Percentiles rank a stretch among this genome's conserved stretches.
These are phyloP conservation scores for Pterulicium gracile DNA, from an alignment of 1,284 basidiomycete species.

Conservation along the genomic window DNA sequence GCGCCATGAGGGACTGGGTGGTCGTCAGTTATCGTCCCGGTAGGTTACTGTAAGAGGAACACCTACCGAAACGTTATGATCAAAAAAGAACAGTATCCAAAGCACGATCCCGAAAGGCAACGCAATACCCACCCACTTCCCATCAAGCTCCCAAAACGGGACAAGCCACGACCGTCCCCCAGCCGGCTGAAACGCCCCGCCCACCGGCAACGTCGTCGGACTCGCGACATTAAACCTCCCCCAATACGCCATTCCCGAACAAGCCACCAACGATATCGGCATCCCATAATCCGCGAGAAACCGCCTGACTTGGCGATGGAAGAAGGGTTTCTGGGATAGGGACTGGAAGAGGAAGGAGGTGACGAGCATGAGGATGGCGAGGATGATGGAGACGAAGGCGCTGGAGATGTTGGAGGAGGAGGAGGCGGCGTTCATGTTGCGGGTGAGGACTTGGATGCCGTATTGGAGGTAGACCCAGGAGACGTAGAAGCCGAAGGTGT, in stretches of 20 bases:
- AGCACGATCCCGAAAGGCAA: conserved; percentile 63
- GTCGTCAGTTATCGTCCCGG: background rate
- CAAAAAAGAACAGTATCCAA: conserved; percentile 69
- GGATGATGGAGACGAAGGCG: conserved; percentile 63
- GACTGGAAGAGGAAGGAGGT: conserved; percentile 65
- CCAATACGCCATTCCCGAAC: conserved; percentile 78
- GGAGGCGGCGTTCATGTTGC: conserved; percentile 45
- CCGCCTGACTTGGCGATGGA: conserved; percentile 62
- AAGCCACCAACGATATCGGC: conserved; percentile 72
- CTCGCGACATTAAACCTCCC: conserved; percentile 61
- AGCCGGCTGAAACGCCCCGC: conserved; percentile 63
- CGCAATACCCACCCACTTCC: conserved; percentile 83
- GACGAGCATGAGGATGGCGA: conserved; percentile 70
- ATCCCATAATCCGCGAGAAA: conserved; percentile 85
- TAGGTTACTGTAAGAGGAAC: background rate
- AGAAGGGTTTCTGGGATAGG: conserved; percentile 51
- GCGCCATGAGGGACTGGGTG: conserved; percentile 78
- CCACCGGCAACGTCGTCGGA: conserved; percentile 58
- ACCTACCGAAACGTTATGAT: conserved; percentile 77
- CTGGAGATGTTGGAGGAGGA: conserved; percentile 34
- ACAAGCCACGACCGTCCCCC: conserved; percentile 79
- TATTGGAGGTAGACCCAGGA: conserved; percentile 86
- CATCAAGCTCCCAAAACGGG: conserved; percentile 83
- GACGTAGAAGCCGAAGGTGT: conserved; percentile 92
- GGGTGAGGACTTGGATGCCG: conserved; percentile 73